Conservation (phyloP, 495 filamentous ascomycete species). For the Filosporella fistucella region DNA sequence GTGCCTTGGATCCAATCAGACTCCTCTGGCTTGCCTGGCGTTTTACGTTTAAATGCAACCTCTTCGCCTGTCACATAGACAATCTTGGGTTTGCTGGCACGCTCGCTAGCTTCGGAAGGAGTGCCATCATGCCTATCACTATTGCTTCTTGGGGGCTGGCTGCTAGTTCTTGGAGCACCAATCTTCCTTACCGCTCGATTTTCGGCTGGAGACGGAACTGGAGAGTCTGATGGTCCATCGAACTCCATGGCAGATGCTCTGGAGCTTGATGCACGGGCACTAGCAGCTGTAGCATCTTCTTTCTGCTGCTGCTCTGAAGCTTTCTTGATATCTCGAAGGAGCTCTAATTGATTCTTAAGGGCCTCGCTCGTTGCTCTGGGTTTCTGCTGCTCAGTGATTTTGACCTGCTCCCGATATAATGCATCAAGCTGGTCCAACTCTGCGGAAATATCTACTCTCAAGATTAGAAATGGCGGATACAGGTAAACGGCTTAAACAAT, state of each 20-base stretch:
- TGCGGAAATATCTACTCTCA: neutral
- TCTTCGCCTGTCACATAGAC: constrained; percentile 66
- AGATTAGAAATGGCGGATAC: neutral
- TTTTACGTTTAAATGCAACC: constrained; percentile 83
- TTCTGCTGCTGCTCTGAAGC: constrained; percentile 14
- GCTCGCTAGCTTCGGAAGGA: constrained; percentile 10
- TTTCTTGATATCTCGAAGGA: constrained; percentile 48
- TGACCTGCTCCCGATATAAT: constrained; percentile 55
- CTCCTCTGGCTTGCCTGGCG: constrained; percentile 59
- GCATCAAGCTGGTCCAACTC: neutral
- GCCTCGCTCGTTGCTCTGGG: constrained; percentile 53
- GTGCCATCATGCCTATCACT: neutral
- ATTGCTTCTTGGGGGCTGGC: constrained; percentile 35
- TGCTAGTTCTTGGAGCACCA: constrained; percentile 40
- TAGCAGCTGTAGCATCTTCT: neutral
- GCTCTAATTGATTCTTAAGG: constrained; percentile 53
- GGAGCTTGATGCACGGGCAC: constrained; percentile 51
- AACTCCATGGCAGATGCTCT: constrained; percentile 57
- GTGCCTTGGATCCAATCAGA: constrained; percentile 85
- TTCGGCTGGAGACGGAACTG: constrained; percentile 56
- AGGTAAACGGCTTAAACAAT: neutral
- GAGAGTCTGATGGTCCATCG: constrained; percentile 66
- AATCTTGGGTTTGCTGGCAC: constrained; percentile 36
- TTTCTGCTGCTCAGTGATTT: constrained; percentile 57
- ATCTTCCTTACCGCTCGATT: constrained; percentile 25